Evolutionary conservation across 768 basidiomycete genomes (phyloP).

Genomic region (Multifurca ochricompacta): DNA sequence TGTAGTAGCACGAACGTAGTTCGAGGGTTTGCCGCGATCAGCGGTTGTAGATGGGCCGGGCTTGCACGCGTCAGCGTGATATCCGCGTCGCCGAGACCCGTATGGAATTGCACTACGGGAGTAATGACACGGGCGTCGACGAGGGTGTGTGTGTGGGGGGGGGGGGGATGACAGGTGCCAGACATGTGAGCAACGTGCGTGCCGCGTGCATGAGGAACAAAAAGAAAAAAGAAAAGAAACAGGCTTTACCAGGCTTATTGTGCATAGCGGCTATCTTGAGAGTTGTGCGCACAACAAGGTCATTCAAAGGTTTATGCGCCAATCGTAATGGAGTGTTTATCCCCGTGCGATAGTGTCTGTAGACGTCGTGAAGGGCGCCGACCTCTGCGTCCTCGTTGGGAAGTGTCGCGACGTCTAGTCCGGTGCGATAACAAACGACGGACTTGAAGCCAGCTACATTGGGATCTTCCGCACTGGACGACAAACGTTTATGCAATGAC

Average conservation of each 20-base stretch:
- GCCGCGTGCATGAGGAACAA: not conserved
- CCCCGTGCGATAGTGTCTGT: constrained; percentile 25
- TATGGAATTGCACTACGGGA: constrained; percentile 70
- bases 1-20: constrained; percentile 64
- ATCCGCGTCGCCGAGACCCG: constrained; percentile 72
- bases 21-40: constrained; percentile 56
- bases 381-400: constrained; percentile 21
- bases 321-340: constrained; percentile 39
- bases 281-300: constrained; percentile 50
- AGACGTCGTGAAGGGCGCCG: not conserved
- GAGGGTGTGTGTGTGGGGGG: too few relatives aligned
- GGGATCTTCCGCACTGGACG: constrained; percentile 33
- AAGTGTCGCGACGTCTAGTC: constrained; percentile 43
- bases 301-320: constrained; percentile 56
- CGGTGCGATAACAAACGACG: constrained; percentile 70
- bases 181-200: not conserved
- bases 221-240: not conserved
- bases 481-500: constrained; percentile 38
- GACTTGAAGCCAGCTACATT: constrained; percentile 68
- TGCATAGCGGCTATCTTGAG: constrained; percentile 44
- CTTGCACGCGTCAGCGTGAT: constrained; percentile 50
- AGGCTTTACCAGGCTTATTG: constrained; percentile 48
- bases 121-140: too few relatives aligned
- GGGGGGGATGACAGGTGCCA: too few relatives aligned
- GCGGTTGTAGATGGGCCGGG: constrained; percentile 58